These are phyloP conservation scores for Begonia loranthoides DNA, from an alignment of 306 rosid species.

Conservation along the genomic window DNA sequence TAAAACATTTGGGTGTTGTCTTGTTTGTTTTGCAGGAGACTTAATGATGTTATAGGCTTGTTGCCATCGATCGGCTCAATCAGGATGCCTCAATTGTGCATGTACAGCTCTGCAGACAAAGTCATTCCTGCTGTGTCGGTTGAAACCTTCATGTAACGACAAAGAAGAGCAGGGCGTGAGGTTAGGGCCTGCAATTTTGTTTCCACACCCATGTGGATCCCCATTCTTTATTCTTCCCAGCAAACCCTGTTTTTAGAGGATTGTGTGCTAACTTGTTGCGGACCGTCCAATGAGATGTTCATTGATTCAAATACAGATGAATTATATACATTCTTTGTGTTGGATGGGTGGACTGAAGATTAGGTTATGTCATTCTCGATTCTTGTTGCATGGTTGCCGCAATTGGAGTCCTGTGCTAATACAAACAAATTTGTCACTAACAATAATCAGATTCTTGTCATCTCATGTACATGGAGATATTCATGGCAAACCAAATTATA, in stretches of 20 bases:
- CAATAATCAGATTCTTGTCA: no score
- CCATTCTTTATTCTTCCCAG: slow-evolving; percentile 65
- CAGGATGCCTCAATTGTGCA: slow-evolving; percentile 84
- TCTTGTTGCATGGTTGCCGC: no score
- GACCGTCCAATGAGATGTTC: slow-evolving; percentile 17
- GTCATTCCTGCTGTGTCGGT: slow-evolving; percentile 78
- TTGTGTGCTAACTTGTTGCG: slow-evolving; percentile 43
- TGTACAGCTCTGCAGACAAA: slow-evolving; percentile 84
- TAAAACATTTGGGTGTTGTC: no score
- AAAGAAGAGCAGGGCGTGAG: slow-evolving; percentile 58
- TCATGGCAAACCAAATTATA: no score
- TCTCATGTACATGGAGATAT: no score
- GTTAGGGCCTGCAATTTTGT: slow-evolving; percentile 92
- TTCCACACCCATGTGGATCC: slow-evolving; percentile 94
- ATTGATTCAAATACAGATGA: no score
- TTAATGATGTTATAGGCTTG: slow-evolving; percentile 58
- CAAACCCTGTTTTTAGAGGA: slow-evolving; percentile 70
- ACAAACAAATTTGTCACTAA: no score
- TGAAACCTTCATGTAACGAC: slow-evolving; percentile 69
- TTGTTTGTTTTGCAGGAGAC: slow-evolving; percentile 52
- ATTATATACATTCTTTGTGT: no score
- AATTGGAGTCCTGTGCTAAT: no score
- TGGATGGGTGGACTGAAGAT: no score
- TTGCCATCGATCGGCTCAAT: slow-evolving; percentile 62
- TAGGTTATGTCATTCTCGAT: no score